Percentiles rank a stretch among this genome's conserved stretches.
Evolutionary conservation across 768 basidiomycete genomes (phyloP).

Genomic region (Thelephora aurantiotincta): DNA sequence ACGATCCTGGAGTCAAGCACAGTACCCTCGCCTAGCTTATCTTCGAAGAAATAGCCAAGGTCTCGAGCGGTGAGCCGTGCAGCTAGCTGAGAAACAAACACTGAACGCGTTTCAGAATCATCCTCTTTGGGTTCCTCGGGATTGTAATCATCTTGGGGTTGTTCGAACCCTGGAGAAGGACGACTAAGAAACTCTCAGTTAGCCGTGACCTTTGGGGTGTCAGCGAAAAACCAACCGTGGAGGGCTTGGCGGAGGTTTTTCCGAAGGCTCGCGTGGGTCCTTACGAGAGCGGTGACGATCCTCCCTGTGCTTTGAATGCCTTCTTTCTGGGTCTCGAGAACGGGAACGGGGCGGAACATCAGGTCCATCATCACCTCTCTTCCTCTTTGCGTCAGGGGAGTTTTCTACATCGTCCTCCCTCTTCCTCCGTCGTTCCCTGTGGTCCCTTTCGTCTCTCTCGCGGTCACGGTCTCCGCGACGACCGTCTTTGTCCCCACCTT

Average conservation of each 20-base stretch:
- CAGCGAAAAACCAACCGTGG: slow-evolving; percentile 29
- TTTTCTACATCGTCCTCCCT: slow-evolving; percentile 50
- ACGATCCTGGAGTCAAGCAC: slow-evolving; percentile 96
- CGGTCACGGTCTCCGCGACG: slow-evolving; percentile 34
- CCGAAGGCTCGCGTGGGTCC: slow-evolving; percentile 48
- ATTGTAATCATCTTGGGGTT: slow-evolving; percentile 50
- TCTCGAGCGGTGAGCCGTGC: slow-evolving; percentile 94
- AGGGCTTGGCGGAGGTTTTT: slow-evolving; percentile 34
- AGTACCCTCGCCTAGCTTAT: slow-evolving; percentile 83
- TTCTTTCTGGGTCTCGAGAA: slow-evolving; percentile 36
- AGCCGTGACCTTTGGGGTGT: slow-evolving; percentile 22
- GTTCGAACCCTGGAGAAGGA: slow-evolving; percentile 58
- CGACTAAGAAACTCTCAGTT: slow-evolving; percentile 33
- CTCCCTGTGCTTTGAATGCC: slow-evolving; percentile 13
- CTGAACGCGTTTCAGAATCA: slow-evolving; percentile 95
- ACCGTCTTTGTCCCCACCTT: slow-evolving; percentile 34
- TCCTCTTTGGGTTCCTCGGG: slow-evolving; percentile 88
- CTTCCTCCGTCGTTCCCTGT: slow-evolving; percentile 43
- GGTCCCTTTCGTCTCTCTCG: slow-evolving; percentile 32
- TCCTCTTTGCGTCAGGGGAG: slow-evolving; percentile 42
- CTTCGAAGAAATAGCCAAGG: slow-evolving; percentile 97
- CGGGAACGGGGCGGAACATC: slow-evolving; percentile 30
- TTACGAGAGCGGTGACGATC: slow-evolving; percentile 13
- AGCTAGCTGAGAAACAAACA: slow-evolving; percentile 97
- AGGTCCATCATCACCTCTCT: slow-evolving; percentile 39